Evolutionary conservation across 805 yeast species (phyloP).

Genomic region (Myxozyma neglecta): DNA sequence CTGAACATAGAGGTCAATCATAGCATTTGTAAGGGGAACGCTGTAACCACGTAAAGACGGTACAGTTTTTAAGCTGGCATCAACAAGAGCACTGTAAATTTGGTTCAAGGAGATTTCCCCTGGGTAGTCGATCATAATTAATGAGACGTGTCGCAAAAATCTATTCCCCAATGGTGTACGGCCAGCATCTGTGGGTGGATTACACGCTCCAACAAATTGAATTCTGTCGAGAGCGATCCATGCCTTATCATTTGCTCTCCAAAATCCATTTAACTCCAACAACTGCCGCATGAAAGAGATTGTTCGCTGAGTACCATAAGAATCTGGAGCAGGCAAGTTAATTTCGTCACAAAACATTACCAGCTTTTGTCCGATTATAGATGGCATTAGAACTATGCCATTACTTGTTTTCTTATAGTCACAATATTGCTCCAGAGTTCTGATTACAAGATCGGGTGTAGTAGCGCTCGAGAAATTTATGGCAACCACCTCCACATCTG

Average conservation of each 20-base stretch:
- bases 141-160: conserved; percentile 63
- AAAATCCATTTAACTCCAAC: conserved; percentile 72
- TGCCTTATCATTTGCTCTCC: conserved; percentile 56
- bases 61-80: conserved; percentile 56
- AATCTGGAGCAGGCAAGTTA: conserved; percentile 73
- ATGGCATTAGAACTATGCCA: conserved; percentile 61
- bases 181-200: conserved; percentile 82
- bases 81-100: conserved; percentile 62
- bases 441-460: conserved; percentile 57
- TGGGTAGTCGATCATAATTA: conserved; percentile 80
- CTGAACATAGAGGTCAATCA: conserved; percentile 59
- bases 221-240: conserved; percentile 69
- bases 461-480: conserved; percentile 85
- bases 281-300: conserved; percentile 73
- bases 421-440: conserved; percentile 72
- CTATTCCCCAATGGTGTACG: conserved; percentile 58
- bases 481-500: conserved; percentile 60
- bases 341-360: conserved; percentile 91
- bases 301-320: conserved; percentile 70
- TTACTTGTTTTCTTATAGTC: conserved; percentile 52
- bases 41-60: conserved; percentile 62
- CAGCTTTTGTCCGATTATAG: conserved; percentile 62
- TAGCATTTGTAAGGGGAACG: conserved; percentile 56
- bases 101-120: conserved; percentile 57
- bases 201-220: conserved; percentile 94